Conservation (phyloP, 106 monocot genomes). For the Amphibolis antarctica region DNA sequence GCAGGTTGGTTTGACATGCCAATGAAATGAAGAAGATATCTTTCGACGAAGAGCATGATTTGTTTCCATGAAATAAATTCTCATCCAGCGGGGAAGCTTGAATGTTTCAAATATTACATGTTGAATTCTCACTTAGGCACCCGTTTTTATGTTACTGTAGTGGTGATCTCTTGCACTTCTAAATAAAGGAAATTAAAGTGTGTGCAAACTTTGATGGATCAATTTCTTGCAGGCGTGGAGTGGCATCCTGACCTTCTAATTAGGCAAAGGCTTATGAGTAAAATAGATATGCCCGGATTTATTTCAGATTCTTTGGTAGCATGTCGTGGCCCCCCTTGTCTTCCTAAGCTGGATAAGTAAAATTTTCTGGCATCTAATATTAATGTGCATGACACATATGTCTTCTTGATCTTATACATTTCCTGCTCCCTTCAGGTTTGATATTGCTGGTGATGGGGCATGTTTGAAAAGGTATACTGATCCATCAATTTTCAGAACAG, state of each 20-base stretch:
- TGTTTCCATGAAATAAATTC: background rate
- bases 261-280: constrained; percentile 56
- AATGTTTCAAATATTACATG: too few species aligned
- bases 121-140: too few species aligned
- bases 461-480: constrained; percentile 90
- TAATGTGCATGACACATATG: background rate
- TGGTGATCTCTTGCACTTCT: too few species aligned
- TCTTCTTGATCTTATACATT: background rate
- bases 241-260: constrained; percentile 64
- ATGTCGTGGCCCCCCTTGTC: constrained; percentile 68
- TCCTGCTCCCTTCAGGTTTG: constrained; percentile 51
- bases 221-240: constrained; percentile 39
- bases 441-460: constrained; percentile 83
- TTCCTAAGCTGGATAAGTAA: constrained; percentile 83
- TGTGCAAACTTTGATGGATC: too few species aligned
- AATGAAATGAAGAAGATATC: background rate
- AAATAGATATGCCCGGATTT: constrained; percentile 80
- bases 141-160: too few species aligned
- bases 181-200: too few species aligned
- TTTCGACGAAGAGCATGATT: background rate
- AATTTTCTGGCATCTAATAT: background rate
- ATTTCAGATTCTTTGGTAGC: constrained; percentile 84
- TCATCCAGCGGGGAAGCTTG: background rate
- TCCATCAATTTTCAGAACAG: constrained; percentile 71
- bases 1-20: constrained; percentile 10